Base-by-base conservation (phyloP, 129 eudicot species). In the Helianthus tuberosus region DNA sequence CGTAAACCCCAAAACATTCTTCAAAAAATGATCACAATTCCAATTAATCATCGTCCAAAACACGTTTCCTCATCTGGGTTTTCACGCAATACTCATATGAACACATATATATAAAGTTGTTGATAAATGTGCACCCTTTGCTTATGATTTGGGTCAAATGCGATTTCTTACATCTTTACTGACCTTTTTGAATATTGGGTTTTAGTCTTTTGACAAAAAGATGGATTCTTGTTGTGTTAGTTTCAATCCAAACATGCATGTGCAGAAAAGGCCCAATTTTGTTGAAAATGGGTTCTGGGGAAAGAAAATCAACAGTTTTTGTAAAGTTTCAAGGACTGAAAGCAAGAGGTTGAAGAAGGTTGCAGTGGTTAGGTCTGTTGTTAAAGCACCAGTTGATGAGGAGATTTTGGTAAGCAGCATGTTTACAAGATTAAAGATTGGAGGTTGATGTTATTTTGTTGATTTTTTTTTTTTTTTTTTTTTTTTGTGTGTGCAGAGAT, bases 191-290 rank as follows among this genome's bases (percentile, higher is more conserved):
- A 73, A 73, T 57, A 58, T 39, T 73, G 79, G 83, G 70, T 13
- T 23, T 48, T 51, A 32, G 15, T 13, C 61, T 64, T 80, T 4
- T 47, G 15, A 48, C 8, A n/a, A 12, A 76, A 81, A 68, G 75
- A 90, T 87, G 93, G 93, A 88, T 77, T 64, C 78, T 44, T 88
- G 86, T n/a, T 77, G 86, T 78, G 84, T 74, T 36, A 68, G 80
- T 29, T 81, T 85, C 62, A 87, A 73, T 43, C 79, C 82, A 32
- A 62, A 58, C 68, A 66, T 79, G 81, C 81, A 80, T 72, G 72
- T 68, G 66, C 44, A 57, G 69, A 68, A 82, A 72, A 66, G 71
- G 52, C 32, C 63, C 16, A 41, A 49, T 52, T 53, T 20, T 57
- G 58, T 53, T 32, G 71, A 69, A 35, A 66, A 59, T 71, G 91